Evolutionary conservation across 2,329 filamentous ascomycete genomes (phyloP), one percentile per base, ranked within the genome.

Genomic region (Blumeriella jaapii): DNA sequence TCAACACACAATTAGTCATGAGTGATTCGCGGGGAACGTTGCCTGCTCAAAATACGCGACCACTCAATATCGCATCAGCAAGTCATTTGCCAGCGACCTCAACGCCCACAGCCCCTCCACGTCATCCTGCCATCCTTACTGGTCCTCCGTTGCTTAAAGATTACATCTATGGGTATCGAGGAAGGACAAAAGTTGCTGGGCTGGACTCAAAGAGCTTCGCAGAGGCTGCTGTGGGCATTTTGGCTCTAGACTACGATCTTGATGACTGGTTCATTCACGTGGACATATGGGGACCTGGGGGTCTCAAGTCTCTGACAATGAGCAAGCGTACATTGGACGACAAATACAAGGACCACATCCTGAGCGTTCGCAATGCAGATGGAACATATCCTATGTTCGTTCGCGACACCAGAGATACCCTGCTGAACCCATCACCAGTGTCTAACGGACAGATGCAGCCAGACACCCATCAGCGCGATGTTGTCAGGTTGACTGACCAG

Each of bases 381-480:
- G n/a, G n/a, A n/a, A n/a, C n/a, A n/a, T n/a, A n/a, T n/a, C n/a
- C n/a, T n/a, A n/a, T n/a, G n/a, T n/a, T n/a, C n/a, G n/a, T n/a
- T n/a, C n/a, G n/a, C n/a, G n/a, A n/a, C n/a, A n/a, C n/a, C n/a
- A n/a, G n/a, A n/a, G n/a, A n/a, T n/a, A n/a, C n/a, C n/a, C n/a
- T n/a, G n/a, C n/a, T n/a, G n/a, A n/a, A n/a, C n/a, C n/a, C n/a
- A n/a, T n/a, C n/a, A n/a, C n/a, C n/a, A n/a, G n/a, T n/a, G n/a
- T n/a, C n/a, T n/a, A n/a, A n/a, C n/a, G n/a, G n/a, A n/a, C n/a
- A n/a, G n/a, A 9, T 24, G 22, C 9, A 19, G 17, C 17, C 3
- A 22, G 39, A 7, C 32, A 39, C 19, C 44, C 44, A 20, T 11
- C 8, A n/a, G 8, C 28, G 15, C 11, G 22, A 40, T 27, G 20